A percentile compares a stretch with the other conserved stretches of the same genome.
Evolutionary conservation across 169 alveolate genomes (phyloP).

Genomic region (Cryptosporidium sp.): DNA sequence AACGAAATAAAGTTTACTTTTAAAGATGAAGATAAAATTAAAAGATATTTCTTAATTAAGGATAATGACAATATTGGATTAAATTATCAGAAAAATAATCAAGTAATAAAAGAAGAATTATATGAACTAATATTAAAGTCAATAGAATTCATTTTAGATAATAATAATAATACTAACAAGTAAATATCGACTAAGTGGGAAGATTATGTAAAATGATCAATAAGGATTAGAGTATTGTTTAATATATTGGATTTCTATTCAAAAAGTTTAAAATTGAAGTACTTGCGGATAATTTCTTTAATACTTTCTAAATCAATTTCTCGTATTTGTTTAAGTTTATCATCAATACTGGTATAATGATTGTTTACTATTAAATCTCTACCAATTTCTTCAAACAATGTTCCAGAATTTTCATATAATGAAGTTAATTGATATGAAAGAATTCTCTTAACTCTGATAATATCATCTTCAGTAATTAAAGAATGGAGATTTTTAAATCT

Average conservation of each 20-base stretch:
- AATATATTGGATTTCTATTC: not conserved
- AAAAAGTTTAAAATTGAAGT: not conserved
- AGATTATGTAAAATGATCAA: not conserved
- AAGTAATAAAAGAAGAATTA: not conserved
- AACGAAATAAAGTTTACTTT: conserved; percentile 15
- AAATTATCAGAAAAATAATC: not conserved
- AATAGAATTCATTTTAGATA: conserved; percentile 10
- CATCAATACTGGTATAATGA: conserved; percentile 2
- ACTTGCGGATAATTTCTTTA: conserved; percentile 15
- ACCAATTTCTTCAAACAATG: conserved; percentile 41
- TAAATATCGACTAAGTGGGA: not conserved
- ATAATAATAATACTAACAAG: not conserved
- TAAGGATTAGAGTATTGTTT: not conserved
- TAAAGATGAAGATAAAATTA: not conserved
- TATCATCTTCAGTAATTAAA: conserved; percentile 41
- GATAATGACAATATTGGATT: not conserved
- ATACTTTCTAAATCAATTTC: not conserved
- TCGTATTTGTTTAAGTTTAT: conserved; percentile 25
- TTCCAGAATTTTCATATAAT: conserved; percentile 12
- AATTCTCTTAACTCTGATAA: conserved; percentile 25
- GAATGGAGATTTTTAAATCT: conserved; percentile 6
- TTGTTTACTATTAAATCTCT: conserved; percentile 34
- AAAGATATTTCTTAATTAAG: not conserved
- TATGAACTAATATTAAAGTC: conserved; percentile 13
- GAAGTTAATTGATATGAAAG: conserved; percentile 22